phyloP scores from a whole-genome alignment of 2,329 filamentous ascomycete genomes.

The Apiospora pterosperma region DNA sequence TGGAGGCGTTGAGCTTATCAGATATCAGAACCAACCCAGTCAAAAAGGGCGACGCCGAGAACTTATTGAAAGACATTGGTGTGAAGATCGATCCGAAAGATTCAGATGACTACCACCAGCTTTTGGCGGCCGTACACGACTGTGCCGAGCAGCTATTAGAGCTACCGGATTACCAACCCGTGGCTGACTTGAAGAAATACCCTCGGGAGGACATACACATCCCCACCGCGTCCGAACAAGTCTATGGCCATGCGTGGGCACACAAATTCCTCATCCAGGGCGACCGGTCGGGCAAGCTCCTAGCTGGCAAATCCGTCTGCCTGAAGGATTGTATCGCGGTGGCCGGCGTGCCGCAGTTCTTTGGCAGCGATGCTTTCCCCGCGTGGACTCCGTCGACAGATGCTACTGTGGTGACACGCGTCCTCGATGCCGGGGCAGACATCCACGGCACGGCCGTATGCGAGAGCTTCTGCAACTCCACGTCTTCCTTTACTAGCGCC shows the following conservation, averaged over 20 bases:
- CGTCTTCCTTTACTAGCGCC: conserved; percentile 42
- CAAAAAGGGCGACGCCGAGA: conserved; percentile 34
- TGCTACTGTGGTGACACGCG: conserved; percentile 49
- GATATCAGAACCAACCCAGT: conserved; percentile 36
- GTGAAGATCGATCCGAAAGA: conserved; percentile 33
- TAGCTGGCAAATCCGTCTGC: conserved; percentile 44
- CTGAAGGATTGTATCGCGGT: conserved; percentile 55
- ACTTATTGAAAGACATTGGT: conserved; percentile 32
- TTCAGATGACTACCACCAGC: conserved; percentile 40
- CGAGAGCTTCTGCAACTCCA: conserved; percentile 50
- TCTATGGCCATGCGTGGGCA: conserved; percentile 47
- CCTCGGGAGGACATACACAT: conserved; percentile 41
- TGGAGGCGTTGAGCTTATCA: neutral
- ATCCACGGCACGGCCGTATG: conserved; percentile 50
- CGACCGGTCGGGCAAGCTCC: conserved; percentile 13
- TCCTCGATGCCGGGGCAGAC: conserved; percentile 46
- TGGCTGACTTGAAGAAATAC: conserved; percentile 36
- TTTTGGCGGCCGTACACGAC: conserved; percentile 49
- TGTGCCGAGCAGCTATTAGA: conserved; percentile 41
- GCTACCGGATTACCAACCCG: conserved; percentile 44
- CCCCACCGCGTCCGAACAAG: conserved; percentile 37
- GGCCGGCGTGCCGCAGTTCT: conserved; percentile 49
- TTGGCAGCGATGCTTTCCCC: conserved; percentile 46
- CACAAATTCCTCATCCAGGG: conserved; percentile 44
- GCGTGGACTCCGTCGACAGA: conserved; percentile 50